Evolutionary conservation across 352 stramenopile species (phyloP).

Genomic region (Phytophthora uliginosa): DNA sequence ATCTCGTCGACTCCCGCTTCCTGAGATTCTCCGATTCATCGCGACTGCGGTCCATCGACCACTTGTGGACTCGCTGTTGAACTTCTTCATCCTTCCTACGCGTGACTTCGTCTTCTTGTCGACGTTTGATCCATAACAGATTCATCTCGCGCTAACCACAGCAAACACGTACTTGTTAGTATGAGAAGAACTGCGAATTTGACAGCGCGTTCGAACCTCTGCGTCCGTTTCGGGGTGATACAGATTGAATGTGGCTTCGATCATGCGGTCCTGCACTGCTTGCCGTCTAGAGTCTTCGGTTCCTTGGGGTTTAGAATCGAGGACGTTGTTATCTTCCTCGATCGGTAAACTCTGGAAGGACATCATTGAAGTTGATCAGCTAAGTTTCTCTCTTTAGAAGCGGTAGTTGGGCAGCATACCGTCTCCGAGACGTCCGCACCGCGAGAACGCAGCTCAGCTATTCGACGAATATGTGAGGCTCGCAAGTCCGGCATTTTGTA

Average conservation of each 20-base stretch:
- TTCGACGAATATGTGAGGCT: constrained; percentile 73
- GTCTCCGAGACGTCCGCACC: constrained; percentile 45
- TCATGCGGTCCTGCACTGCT: constrained; percentile 35
- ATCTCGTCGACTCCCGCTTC: constrained; percentile 69
- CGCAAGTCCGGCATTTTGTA: constrained; percentile 74
- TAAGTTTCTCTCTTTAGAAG: neutral
- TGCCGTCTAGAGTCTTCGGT: constrained; percentile 23
- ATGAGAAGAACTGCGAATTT: neutral
- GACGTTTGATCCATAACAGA: constrained; percentile 67
- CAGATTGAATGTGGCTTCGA: constrained; percentile 63
- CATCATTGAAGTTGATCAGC: neutral
- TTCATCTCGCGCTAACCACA: constrained; percentile 67
- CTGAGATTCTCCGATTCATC: constrained; percentile 75
- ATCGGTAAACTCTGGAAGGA: constrained; percentile 1
- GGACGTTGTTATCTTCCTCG: constrained; percentile 26
- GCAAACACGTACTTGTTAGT: neutral
- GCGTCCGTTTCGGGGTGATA: constrained; percentile 76
- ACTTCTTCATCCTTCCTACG: constrained; percentile 64
- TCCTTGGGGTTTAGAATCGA: constrained; percentile 7
- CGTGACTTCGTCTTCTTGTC: constrained; percentile 54
- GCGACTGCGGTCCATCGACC: constrained; percentile 71
- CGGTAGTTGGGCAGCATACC: constrained; percentile 5
- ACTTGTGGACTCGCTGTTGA: constrained; percentile 56
- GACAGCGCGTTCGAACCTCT: constrained; percentile 44
- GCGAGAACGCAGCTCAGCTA: constrained; percentile 63